These are phyloP conservation scores for Penicillium roqueforti DNA, from an alignment of 495 filamentous ascomycete genomes.

Conservation along the genomic window DNA sequence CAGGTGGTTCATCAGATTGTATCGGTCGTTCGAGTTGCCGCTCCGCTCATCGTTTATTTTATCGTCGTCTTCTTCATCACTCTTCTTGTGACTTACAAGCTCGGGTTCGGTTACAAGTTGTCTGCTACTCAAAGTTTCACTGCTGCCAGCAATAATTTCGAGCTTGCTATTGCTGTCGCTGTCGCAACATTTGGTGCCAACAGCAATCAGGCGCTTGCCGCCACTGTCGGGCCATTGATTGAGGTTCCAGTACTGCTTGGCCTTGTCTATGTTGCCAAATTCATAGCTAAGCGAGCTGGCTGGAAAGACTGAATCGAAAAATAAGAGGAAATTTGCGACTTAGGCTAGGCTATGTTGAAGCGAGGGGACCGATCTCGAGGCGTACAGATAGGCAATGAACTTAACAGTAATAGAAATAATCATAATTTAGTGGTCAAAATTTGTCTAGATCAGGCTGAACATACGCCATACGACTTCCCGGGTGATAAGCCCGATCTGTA, in stretches of 20 bases:
- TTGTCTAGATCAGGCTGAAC: no score
- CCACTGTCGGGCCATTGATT: conserved; percentile 85
- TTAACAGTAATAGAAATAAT: no score
- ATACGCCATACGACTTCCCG: no score
- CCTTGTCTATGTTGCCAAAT: conserved; percentile 72
- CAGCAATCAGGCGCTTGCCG: conserved; percentile 81
- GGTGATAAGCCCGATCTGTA: no score
- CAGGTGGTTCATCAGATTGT: conserved; percentile 83
- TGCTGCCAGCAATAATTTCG: conserved; percentile 94
- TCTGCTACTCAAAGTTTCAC: conserved; percentile 84
- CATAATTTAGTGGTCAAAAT: no score
- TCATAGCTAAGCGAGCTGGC: conserved; percentile 16
- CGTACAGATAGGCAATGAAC: no score
- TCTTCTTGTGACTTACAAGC: conserved; percentile 48
- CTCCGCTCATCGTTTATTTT: conserved; percentile 80
- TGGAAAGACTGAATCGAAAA: conserved; percentile 25
- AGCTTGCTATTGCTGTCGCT: conserved; percentile 91
- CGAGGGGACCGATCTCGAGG: no score
- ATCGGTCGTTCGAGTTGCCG: conserved; percentile 72
- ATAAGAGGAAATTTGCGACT: no score
- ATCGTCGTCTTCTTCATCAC: conserved; percentile 66
- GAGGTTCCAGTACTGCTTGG: conserved; percentile 83
- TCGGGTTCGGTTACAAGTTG: conserved; percentile 70
- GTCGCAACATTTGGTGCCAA: conserved; percentile 76
- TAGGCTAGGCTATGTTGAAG: no score